Evolutionary conservation across 768 basidiomycete genomes (phyloP), one percentile per base, ranked within the genome.

Genomic region (Kwoniella heveanensis): DNA sequence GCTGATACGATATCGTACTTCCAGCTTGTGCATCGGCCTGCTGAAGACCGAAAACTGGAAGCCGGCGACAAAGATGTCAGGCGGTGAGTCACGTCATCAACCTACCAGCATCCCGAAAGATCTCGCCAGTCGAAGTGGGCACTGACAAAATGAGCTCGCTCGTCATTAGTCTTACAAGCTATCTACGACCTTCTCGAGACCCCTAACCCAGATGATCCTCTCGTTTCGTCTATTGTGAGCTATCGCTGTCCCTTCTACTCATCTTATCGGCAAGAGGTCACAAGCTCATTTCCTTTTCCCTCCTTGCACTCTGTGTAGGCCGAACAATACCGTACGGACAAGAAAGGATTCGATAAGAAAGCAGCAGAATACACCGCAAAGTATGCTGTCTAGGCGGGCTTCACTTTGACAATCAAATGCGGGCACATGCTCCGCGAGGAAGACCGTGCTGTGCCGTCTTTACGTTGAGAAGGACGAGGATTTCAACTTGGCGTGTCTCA

Each of bases 11-110:
- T 30, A 26, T 30, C 59, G 60, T 22, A 64, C 37, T 21, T 10
- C 1, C 60, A 79, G 78, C 57, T 76, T 81, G 27, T 81, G 80
- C 48, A 71, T 81, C 46, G 80, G 79, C 8, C 60, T 81, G 26
- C 68, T 81, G n/a, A 81, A 81, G 65, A 73, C 78, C 10, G 80
- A 81, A 22, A 72, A 76, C 46, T 81, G 80, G 80, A 81, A 81
- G 54, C 80, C 80, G 8, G 73, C 80, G 15, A 79, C 77, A 13
- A 80, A 78, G 68, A 78, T 80, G 78, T 60, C 54, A 30, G 63
- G 54, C 2, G 77, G 79, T 78, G 25, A 56, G 72, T 62, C 30
- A n/a, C n/a, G n/a, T n/a, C n/a, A n/a, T n/a, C n/a, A n/a, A n/a
- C n/a, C n/a, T n/a, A n/a, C n/a, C n/a, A n/a, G n/a, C n/a, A n/a